Evolutionary conservation across 495 filamentous ascomycete species (phyloP), one percentile per base, ranked within the genome.

Genomic region (Penicillium ochrochloron): DNA sequence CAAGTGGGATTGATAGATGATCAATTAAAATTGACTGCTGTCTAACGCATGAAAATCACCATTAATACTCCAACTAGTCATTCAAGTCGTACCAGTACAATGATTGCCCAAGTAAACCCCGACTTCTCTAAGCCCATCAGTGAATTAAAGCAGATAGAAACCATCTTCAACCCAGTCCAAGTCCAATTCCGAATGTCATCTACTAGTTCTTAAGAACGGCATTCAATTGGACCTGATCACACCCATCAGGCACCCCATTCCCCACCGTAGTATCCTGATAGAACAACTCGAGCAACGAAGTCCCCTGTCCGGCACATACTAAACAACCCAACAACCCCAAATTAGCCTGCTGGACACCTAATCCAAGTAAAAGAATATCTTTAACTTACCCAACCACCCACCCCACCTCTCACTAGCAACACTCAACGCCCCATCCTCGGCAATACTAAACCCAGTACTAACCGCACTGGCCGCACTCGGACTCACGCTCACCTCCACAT

Each of bases 371-470:
- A 39, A 11, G 21, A 7, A 42, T 9, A n/a, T 15, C 31, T 21
- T 48, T 23, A 52, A 72, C 76, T 56, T 68, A 80, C 78, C 76
- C 5, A 78, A 60, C 79, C 79, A 81, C 5, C 79, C 75, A 37
- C 64, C 72, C 59, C 77, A 81, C 8, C 64, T 60, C 31, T 51
- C 57, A 23, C 53, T 53, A 14, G 34, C 27, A 39, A 56, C 68
- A 60, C 53, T 68, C 63, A 75, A 56, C 34, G 70, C 12, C 6
- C 73, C 73, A 29, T 61, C 68, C 0, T 37, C 63, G 34, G 68
- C 71, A 42, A 79, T 55, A 29, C 60, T 64, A 60, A 77, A 80
- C 2, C 73, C 75, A 2, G 21, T 54, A 4, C 58, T 60, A 12
- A 39, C 34, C 53, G 53, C 33, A 21, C 2, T 21, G 1, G 66